Conservation (phyloP, 176 grass and related monocot species). For the Elaeis guineensis region DNA sequence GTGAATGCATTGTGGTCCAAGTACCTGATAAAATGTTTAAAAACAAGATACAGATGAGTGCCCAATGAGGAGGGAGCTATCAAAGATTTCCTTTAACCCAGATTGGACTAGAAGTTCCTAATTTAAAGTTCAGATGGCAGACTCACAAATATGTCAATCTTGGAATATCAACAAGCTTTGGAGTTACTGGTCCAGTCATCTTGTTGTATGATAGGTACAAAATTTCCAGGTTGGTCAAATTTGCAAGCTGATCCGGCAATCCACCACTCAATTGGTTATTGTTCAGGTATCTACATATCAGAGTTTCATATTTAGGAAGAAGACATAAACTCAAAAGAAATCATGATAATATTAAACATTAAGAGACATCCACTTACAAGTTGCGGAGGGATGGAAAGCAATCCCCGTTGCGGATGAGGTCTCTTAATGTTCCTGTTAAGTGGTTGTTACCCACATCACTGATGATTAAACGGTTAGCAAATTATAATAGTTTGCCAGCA, state of each 20-base stretch:
- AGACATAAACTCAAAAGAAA: too few relatives aligned
- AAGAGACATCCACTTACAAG: slow-evolving; percentile 40
- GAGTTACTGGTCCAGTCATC: slow-evolving; percentile 69
- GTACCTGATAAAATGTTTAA: slow-evolving; percentile 31
- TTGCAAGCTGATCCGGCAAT: slow-evolving; percentile 84
- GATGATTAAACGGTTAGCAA: background rate
- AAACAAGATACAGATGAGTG: too few relatives aligned
- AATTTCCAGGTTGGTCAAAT: slow-evolving; percentile 89
- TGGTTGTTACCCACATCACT: slow-evolving; percentile 89
- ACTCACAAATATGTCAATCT: slow-evolving; percentile 94
- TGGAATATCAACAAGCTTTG: slow-evolving; percentile 63
- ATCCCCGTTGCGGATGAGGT: slow-evolving; percentile 62
- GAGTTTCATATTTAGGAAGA: too few relatives aligned
- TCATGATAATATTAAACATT: too few relatives aligned
- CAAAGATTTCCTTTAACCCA: too few relatives aligned
- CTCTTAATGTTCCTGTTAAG: slow-evolving; percentile 69
- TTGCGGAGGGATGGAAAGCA: slow-evolving; percentile 88
- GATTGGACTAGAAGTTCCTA: too few relatives aligned
- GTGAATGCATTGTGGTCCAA: slow-evolving; percentile 95
- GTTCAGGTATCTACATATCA: slow-evolving; percentile 56
- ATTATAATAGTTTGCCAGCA: too few relatives aligned
- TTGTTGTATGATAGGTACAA: slow-evolving; percentile 79
- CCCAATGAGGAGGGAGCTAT: too few relatives aligned
- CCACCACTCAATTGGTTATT: slow-evolving; percentile 86
- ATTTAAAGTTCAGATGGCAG: background rate